Base-by-base conservation (phyloP, 306 rosid genomes). In the Vigna mungo region DNA sequence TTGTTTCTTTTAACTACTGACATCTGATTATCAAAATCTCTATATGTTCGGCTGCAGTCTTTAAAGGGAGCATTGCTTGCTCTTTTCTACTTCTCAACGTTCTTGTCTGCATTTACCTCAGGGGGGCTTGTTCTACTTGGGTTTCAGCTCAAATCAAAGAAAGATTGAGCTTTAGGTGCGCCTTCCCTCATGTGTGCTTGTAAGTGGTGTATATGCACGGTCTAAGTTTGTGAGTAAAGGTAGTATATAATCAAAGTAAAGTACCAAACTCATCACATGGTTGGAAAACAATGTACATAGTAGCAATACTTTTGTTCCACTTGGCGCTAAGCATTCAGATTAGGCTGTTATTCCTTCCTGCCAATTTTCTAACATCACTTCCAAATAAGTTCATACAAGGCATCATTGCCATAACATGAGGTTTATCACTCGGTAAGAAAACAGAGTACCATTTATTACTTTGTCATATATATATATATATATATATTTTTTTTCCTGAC, bases 101-200 rank as follows among this genome's bases (percentile, higher is more conserved):
- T 88, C 41, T 86, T 92, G 90, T 95, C 96, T 36, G 96, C 77
- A 20, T 71, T 41, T 37, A 86, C 95, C 43, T 21, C 87, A 0
- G 88, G 81, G 59, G 98, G 96, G 66, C 97, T 92, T 69, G 69
- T 95, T 80, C 84, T 92, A 61, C 95, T 92, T 53, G 98, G 87
- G 53, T 80, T 87, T 68, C 96, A 90, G 82, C 88, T 92, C 52
- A 86, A 88, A 75, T 88, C 96, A 49, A 85, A 88, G 84, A 81
- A 87, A 16, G 61, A 79, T 55, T 90, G 88, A 90, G 82, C 54
- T 16, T 70, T 53, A 34, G 68, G 74, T 54, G 36, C 63, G 41
- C 25, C 47, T 65, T 68, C 27, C 54, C 78, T 10, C 48, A 51
- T 68, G 70, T 76, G 75, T 71, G 58, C 68, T 47, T 72, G 85